phyloP scores from a whole-genome alignment of 177 flowering plant species.

The Telopea speciosissima region DNA sequence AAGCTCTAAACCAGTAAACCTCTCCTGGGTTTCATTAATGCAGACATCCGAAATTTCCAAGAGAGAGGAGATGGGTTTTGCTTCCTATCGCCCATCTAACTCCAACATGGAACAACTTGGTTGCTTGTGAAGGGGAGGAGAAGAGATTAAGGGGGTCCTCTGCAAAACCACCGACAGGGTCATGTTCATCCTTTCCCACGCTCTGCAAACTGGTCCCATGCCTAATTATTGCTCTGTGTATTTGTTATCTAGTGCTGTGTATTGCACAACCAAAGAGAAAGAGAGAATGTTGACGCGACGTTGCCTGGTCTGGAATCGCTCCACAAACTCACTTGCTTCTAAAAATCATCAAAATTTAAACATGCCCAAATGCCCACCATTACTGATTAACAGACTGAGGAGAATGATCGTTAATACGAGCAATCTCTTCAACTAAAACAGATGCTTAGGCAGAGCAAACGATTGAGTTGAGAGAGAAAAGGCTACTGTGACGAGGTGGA shows the following conservation, averaged over 20 bases:
- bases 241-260: constrained; percentile 2
- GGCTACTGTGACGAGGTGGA: background rate
- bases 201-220: constrained; percentile 41
- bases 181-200: constrained; percentile 47
- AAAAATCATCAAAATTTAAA: background rate
- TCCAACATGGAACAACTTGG: constrained; percentile 22
- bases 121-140: constrained; percentile 16
- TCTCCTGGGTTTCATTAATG: background rate
- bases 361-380: background rate
- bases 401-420: background rate
- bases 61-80: constrained; percentile 14
- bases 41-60: background rate
- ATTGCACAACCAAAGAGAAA: background rate
- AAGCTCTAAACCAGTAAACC: background rate
- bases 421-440: background rate
- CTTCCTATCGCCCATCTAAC: constrained; percentile 36
- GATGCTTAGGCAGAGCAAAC: background rate
- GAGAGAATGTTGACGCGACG: background rate
- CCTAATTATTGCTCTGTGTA: constrained; percentile 28
- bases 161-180: constrained; percentile 47
- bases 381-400: background rate
- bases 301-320: constrained; percentile 12
- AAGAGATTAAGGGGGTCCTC: constrained; percentile 12
- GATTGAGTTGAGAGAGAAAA: background rate
- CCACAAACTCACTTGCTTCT: constrained; percentile 11